Percentiles rank a stretch among this genome's conserved stretches.
These are phyloP conservation scores for Mortierella sp. DNA, from an alignment of 371 early-diverging fungal genomes.

Conservation along the genomic window DNA sequence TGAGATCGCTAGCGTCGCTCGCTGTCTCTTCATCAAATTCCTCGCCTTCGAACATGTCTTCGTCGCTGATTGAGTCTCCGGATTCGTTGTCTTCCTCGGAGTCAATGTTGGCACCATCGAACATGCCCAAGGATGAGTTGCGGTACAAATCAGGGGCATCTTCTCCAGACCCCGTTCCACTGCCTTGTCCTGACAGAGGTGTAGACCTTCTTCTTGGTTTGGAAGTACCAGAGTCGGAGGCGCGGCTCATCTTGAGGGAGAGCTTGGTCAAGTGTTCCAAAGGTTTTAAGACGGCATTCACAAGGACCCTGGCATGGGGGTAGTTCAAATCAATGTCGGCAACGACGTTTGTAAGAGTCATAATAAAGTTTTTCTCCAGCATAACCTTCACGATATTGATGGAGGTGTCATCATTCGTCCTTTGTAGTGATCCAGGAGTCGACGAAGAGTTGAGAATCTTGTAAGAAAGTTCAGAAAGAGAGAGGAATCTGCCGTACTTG, in stretches of 20 bases:
- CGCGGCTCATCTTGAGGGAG: conserved; percentile 84
- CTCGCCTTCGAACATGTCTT: conserved; percentile 74
- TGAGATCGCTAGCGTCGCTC: conserved; percentile 78
- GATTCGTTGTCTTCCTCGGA: conserved; percentile 77
- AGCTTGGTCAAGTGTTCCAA: conserved; percentile 89
- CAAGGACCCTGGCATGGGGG: conserved; percentile 83
- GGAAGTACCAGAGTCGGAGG: conserved; percentile 59
- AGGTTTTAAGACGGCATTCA: conserved; percentile 85
- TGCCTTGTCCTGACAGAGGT: conserved; percentile 53
- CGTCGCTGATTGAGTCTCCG: conserved; percentile 75
- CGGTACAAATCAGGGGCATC: conserved; percentile 88
- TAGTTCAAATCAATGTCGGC: conserved; percentile 92
- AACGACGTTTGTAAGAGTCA: conserved; percentile 80
- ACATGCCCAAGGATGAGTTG: conserved; percentile 93
- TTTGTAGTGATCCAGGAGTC: conserved; percentile 48
- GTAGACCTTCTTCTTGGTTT: conserved; percentile 47
- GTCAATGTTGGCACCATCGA: conserved; percentile 73
- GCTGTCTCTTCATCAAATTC: conserved; percentile 79
- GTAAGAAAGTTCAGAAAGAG: conserved; percentile 79
- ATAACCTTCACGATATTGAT: conserved; percentile 82
- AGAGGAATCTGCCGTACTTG: conserved; percentile 77
- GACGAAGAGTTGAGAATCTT: conserved; percentile 72
- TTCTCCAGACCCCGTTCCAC: conserved; percentile 67
- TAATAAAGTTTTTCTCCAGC: conserved; percentile 92
- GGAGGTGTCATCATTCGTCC: conserved; percentile 67